A percentile compares a stretch with the other conserved stretches of the same genome.
These are phyloP conservation scores for Choricystis sp. DNA, from an alignment of 139 green algal genomes.

Conservation along the genomic window DNA sequence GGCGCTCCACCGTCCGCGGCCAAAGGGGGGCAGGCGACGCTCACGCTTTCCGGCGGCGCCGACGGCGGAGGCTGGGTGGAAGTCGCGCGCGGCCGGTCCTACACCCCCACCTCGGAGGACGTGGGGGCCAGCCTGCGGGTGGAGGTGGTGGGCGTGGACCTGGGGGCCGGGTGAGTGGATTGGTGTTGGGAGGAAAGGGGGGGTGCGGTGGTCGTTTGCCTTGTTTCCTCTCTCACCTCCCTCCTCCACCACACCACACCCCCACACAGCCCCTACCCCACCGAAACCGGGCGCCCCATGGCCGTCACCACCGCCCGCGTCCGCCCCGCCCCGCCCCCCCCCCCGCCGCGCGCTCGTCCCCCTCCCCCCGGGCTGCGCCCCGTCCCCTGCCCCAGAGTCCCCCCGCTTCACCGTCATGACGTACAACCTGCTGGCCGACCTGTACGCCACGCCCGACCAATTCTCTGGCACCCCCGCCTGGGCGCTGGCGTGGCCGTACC, in stretches of 20 bases:
- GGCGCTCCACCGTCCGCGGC: not conserved
- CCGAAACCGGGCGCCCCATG: conserved; percentile 19
- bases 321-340: conserved; percentile 48
- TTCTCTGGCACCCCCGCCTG: conserved; percentile 71
- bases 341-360: conserved; percentile 51
- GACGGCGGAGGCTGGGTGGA: conserved; percentile 7
- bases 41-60: not conserved
- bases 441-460: conserved; percentile 87
- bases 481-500: conserved; percentile 85
- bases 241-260: too few species aligned
- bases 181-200: conserved; percentile 3
- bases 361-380: conserved; percentile 20
- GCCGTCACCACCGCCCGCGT: conserved; percentile 58
- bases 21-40: not conserved
- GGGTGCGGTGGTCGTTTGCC: too few species aligned
- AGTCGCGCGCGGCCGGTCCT: conserved; percentile 39
- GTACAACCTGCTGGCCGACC: conserved; percentile 95
- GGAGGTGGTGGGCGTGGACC: conserved; percentile 6
- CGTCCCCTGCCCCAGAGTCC: conserved; percentile 1
- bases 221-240: too few species aligned
- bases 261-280: too few species aligned
- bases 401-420: conserved; percentile 77
- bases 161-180: not conserved
- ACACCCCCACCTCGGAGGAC: conserved; percentile 68
- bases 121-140: conserved; percentile 78